Evolutionary conservation across 805 yeast genomes (phyloP), one percentile per base, ranked within the genome.

Genomic region (Dipodascus albidus): DNA sequence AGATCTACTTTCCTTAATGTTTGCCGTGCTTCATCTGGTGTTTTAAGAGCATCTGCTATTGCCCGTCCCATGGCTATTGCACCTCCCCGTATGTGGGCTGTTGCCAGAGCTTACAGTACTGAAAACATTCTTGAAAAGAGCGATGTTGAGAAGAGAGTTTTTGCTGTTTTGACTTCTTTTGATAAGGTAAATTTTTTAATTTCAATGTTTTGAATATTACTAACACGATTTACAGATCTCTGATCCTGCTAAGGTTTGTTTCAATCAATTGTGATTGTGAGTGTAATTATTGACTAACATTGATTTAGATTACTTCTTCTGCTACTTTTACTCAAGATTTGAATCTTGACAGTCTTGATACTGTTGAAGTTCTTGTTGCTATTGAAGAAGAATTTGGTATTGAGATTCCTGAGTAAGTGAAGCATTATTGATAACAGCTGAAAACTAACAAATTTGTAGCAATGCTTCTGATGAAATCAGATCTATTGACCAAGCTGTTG

Each of bases 291-390:
- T 27, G 11, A 11, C 33, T 27, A 27, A 27, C 33, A 11, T 27
- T 27, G 6, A 11, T 27, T 27, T 27, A 27, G 67, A 66, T 74
- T 52, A 66, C 74, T 23, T 64, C 72, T 38, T 65, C 66, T 57
- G 67, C 76, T 41, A 60, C 65, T 48, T 66, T 73, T 54, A 62
- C 72, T 54, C 62, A 63, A 31, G 95, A 85, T 65, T 75, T 85
- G 62, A 88, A 87, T 17, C 76, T 85, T 67, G 97, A 90, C 70
- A 87, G 96, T 2, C 78, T 90, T 60, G 97, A 90, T 67, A 83
- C 90, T 60, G 95, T 89, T 57, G 97, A 90, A 73, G 90, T 93
- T 54, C 77, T 90, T 59, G 95, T 90, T 70, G 96, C 96, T 54
- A 81, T 90, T 65, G 97, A 90, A 74, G 96, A 88, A 74, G 87